These are phyloP conservation scores for Limonium bicolor DNA, from an alignment of 148 eudicot genomes.

Conservation along the genomic window DNA sequence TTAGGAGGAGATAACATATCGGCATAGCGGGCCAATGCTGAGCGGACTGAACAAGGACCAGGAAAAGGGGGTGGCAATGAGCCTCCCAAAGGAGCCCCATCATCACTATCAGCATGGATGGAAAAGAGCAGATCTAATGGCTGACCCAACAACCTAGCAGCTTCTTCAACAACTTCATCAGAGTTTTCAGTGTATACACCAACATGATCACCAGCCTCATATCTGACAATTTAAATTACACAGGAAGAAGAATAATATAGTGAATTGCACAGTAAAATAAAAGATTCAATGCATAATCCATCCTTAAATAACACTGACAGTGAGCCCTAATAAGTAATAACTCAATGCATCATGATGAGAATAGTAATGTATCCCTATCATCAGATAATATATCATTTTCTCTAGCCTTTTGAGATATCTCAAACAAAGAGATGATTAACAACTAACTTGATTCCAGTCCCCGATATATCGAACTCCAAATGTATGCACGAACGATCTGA, in stretches of 20 bases:
- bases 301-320: too few species aligned
- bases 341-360: too few species aligned
- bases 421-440: not conserved
- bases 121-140: constrained; percentile 55
- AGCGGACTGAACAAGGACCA: constrained; percentile 62
- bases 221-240: constrained; percentile 25
- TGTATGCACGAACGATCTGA: constrained; percentile 93
- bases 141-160: constrained; percentile 48
- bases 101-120: constrained; percentile 54
- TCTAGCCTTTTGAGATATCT: not conserved
- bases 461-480: constrained; percentile 69
- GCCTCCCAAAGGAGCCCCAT: constrained; percentile 60
- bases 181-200: constrained; percentile 75
- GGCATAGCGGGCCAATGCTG: constrained; percentile 62
- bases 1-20: constrained; percentile 70
- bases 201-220: constrained; percentile 88
- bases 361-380: too few species aligned
- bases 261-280: too few species aligned
- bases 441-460: constrained; percentile 56
- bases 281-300: too few species aligned
- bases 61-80: constrained; percentile 84
- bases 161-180: constrained; percentile 66
- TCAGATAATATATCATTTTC: too few species aligned
- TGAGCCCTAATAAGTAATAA: too few species aligned
- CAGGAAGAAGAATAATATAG: too few species aligned